Conservation (phyloP, 1,139 yeast genomes). For the Kazachstania sp. region DNA sequence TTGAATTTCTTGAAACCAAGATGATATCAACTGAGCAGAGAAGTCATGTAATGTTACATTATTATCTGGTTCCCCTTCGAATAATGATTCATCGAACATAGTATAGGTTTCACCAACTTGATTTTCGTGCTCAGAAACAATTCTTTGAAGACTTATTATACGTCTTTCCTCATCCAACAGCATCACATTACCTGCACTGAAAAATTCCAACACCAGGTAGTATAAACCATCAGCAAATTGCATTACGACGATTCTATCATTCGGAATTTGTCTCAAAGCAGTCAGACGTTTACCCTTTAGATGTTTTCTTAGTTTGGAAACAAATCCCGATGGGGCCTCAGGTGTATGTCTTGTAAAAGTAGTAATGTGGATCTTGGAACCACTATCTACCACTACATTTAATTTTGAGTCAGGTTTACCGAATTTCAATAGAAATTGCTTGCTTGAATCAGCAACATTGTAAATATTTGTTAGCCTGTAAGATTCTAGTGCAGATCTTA, state of each 20-base stretch:
- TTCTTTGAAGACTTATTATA: constrained; percentile 67
- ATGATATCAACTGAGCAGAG: constrained; percentile 33
- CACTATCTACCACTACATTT: constrained; percentile 73
- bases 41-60: constrained; percentile 16
- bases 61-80: constrained; percentile 18
- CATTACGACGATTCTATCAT: constrained; percentile 72
- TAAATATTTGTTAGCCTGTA: constrained; percentile 80
- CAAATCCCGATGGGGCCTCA: constrained; percentile 77
- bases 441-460: constrained; percentile 61
- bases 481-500: constrained; percentile 46
- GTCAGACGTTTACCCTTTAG: constrained; percentile 73
- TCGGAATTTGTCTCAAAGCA: constrained; percentile 60
- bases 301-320: constrained; percentile 77
- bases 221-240: constrained; percentile 74
- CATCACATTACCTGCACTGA: constrained; percentile 88
- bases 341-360: constrained; percentile 75
- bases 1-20: constrained; percentile 45
- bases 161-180: constrained; percentile 60
- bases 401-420: constrained; percentile 76
- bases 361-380: constrained; percentile 71
- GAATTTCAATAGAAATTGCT: constrained; percentile 74
- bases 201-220: constrained; percentile 79
- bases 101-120: constrained; percentile 63
- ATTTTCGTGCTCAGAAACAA: constrained; percentile 64
- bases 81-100: constrained; percentile 46